These are phyloP conservation scores for Cordyceps fumosorosea DNA, from an alignment of 2,329 filamentous ascomycete genomes.

Conservation along the genomic window DNA sequence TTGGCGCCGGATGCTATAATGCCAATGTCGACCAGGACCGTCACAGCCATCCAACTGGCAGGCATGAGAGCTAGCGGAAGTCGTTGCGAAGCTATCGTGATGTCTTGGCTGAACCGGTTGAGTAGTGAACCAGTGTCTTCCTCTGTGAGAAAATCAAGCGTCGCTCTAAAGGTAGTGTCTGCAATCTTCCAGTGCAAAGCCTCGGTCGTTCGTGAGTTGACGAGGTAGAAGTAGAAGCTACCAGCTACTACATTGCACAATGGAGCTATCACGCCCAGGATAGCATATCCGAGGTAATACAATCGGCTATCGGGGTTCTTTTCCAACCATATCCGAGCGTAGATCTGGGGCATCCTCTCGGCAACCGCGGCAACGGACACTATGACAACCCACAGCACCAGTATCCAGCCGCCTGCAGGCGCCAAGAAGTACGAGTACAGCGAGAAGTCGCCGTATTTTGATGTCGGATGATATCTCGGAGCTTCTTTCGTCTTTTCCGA, in stretches of 20 bases:
- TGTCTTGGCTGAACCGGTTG: slow-evolving; percentile 23
- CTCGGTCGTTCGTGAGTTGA: neutral
- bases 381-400: neutral
- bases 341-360: neutral
- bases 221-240: neutral
- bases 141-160: neutral
- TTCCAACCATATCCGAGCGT: slow-evolving; percentile 12
- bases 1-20: slow-evolving; percentile 19
- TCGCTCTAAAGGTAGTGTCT: neutral
- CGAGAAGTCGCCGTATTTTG: neutral
- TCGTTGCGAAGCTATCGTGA: slow-evolving; percentile 9
- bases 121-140: slow-evolving; percentile 18
- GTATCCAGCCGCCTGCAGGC: neutral
- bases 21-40: slow-evolving; percentile 12
- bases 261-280: neutral
- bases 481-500: neutral
- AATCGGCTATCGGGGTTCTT: neutral
- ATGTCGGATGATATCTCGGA: neutral
- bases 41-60: neutral
- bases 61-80: neutral
- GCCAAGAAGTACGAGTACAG: neutral
- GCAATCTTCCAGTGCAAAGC: neutral
- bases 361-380: neutral
- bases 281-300: slow-evolving; percentile 1
- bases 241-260: neutral